A percentile compares a stretch with the other conserved stretches of the same genome.
phyloP scores from a whole-genome alignment of 2,329 filamentous ascomycete genomes.

The Fonsecaea erecta region DNA sequence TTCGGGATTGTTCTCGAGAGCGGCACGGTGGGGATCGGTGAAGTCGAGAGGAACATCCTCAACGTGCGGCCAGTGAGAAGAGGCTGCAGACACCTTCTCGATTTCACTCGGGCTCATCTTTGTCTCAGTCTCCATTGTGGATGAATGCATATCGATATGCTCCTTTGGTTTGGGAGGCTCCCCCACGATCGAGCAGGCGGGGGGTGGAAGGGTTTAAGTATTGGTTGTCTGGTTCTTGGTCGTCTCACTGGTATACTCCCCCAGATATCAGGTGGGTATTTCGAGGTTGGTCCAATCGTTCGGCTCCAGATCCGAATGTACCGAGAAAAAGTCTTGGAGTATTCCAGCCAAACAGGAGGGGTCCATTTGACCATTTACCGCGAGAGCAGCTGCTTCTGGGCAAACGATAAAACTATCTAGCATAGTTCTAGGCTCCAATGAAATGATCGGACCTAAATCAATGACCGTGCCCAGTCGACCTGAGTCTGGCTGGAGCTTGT shows the following conservation, averaged over 20 bases:
- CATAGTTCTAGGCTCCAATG: neutral
- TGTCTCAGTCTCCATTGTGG: neutral
- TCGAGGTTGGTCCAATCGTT: neutral
- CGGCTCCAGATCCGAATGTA: neutral
- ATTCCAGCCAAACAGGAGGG: neutral
- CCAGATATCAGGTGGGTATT: neutral
- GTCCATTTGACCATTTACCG: neutral
- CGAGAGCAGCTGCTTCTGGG: neutral
- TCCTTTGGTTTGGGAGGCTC: neutral
- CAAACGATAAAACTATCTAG: neutral
- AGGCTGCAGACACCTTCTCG: neutral
- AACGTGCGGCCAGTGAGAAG: neutral
- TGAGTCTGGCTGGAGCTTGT: neutral
- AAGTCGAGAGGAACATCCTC: conserved; percentile 18
- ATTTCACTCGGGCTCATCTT: neutral
- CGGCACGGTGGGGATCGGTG: conserved; percentile 19
- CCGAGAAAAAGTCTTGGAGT: neutral
- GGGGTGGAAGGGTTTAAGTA: neutral
- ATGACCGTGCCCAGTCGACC: neutral
- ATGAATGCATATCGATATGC: neutral
- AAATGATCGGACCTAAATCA: neutral
- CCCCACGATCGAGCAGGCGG: neutral
- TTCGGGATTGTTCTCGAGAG: conserved; percentile 17
- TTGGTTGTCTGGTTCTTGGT: neutral
- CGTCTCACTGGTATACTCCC: neutral